Base-by-base conservation (phyloP, 805 yeast genomes). In the Myxozyma neglecta region DNA sequence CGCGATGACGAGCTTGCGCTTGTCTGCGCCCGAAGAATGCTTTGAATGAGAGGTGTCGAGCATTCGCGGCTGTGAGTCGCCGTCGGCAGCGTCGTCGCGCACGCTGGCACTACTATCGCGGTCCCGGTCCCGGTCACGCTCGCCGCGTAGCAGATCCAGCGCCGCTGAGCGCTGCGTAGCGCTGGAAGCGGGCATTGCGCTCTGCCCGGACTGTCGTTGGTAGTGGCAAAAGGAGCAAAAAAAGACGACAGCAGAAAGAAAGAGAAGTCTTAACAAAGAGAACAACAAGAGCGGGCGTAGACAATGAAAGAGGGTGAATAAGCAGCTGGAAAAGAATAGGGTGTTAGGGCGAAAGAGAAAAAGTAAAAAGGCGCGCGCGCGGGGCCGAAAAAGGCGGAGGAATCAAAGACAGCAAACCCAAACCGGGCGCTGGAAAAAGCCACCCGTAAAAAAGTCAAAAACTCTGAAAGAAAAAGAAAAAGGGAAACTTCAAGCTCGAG, bases 1-100 rank as follows among this genome's bases (percentile, higher is more conserved):
- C 7, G 77, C 76, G 18, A 71, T 75, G 34, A 72, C 75, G 32
- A 71, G 68, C 53, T 72, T 71, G 47, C 70, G 73, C 51, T 51
- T 62, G 57, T 62, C 63, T 11, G 47, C 46, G 45, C 52, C 37
- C 9, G 56, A 45, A 37, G 24, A 50, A 16, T 50, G 16, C 20
- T 46, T 13, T 4, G 43, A 32, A 18, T 53, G 45, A 39, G 29
- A 9, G 16, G 14, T 11, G 32, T n/a, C 7, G 47, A 43, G 52
- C 18, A 24, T 51, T 29, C 18, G 24, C 14, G 48, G 55, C 40
- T 3, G 48, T 39, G 24, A n/a, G 32, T 37, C 47, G 51, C 32
- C 60, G 51, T 50, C 56, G 10, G 55, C 32, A 35, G 37, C 20
- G 36, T 43, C 56, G 42, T 34, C 54, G 43, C 43, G 47, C 50